Evolutionary conservation across 352 stramenopile genomes (phyloP).

Genomic region (Pythium folliculosum): DNA sequence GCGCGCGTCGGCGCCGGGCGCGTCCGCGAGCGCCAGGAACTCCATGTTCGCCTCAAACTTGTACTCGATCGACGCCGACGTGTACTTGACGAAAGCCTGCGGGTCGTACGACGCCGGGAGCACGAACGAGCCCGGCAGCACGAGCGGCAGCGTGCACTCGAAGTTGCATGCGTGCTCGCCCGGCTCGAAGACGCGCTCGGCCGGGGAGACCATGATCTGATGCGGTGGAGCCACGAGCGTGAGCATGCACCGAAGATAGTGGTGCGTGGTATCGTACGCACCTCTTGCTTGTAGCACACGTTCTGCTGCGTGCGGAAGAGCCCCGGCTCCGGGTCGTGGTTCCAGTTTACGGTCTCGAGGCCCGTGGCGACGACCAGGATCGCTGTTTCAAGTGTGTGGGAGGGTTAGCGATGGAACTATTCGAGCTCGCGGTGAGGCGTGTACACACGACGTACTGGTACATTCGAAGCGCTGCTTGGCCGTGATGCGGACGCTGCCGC

Average conservation of each 20-base stretch:
- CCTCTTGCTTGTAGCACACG: constrained; percentile 20
- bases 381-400: background rate
- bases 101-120: constrained; percentile 3
- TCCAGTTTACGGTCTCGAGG: constrained; percentile 9
- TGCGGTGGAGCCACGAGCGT: background rate
- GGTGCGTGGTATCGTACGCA: background rate
- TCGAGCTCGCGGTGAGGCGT: background rate
- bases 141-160: constrained; percentile 13
- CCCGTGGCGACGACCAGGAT: constrained; percentile 16
- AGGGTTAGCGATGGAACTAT: background rate
- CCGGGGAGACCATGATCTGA: constrained; percentile 19
- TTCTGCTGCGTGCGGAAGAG: constrained; percentile 6
- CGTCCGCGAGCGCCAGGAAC: background rate
- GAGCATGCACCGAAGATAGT: background rate
- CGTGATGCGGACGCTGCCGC: constrained; percentile 9
- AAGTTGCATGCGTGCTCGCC: constrained; percentile 14
- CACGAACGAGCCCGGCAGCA: constrained; percentile 14
- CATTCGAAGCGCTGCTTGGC: constrained; percentile 17
- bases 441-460: constrained; percentile 2
- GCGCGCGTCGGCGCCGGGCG: background rate
- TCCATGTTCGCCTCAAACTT: constrained; percentile 8
- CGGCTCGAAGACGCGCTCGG: constrained; percentile 10
- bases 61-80: constrained; percentile 16
- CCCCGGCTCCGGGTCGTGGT: constrained; percentile 1
- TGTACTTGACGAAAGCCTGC: constrained; percentile 5